Evolutionary conservation across 768 basidiomycete species (phyloP), one percentile per base, ranked within the genome.

Genomic region (Leccinum boreale): DNA sequence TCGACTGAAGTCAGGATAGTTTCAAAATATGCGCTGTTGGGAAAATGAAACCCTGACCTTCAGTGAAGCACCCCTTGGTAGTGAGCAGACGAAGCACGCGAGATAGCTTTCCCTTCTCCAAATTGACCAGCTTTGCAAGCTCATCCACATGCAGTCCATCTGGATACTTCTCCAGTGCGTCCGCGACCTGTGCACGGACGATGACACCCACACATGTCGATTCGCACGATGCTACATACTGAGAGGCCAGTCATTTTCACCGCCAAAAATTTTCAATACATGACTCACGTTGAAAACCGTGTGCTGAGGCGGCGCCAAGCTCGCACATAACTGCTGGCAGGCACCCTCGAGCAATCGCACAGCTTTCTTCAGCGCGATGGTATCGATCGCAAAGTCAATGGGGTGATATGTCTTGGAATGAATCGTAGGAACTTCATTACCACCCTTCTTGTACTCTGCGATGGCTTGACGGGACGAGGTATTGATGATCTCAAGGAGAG

Each of bases 11-110:
- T 39, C 2, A 39, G 10, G 4, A 31, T 45, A 3, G 52, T 55
- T 44, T 4, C 17, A 24, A 24, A 23, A n/a, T 42, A 26, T 53
- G 48, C 21, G 31, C 19, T n/a, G 5, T 15, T 3, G 14, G 12
- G 5, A 33, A 35, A 2, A 21, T 36, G 42, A 39, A 61, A n/a
- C 8, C 17, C 39, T 39, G 5, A 46, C 45, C 45, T 46, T 46
- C 45, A 17, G 45, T 46, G 21, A 46, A 46, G 21, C 45, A 46
- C 11, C 45, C 73, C 65, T 67, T 74, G 73, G 3, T 62, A 1
- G 73, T 69, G 28, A 74, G 71, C 4, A 65, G 57, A 33, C 74
- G 69, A 24, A 74, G 61, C 29, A 72, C 51, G 5, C 70, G 71
- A 36, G 62, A 48, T 10, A 73, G 68, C 39, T 75, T 74, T 2